Percentiles rank a stretch among this genome's conserved stretches.
Evolutionary conservation across 2,329 filamentous ascomycete genomes (phyloP).

Genomic region (Ophiostoma sp.): DNA sequence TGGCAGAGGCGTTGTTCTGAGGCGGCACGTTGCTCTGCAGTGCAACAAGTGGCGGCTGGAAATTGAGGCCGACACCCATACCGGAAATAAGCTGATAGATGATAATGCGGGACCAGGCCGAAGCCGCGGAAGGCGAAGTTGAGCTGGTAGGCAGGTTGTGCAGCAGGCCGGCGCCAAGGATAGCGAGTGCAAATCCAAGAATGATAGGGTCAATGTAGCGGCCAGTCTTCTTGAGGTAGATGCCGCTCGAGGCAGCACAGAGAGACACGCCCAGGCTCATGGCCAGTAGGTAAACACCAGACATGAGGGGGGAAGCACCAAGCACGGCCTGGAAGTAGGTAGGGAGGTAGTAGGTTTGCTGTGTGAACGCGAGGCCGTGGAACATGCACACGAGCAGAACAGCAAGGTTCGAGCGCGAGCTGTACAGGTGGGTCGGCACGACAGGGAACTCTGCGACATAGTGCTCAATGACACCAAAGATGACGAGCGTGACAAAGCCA

Average conservation of each 20-base stretch:
- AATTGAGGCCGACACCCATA: conserved; percentile 53
- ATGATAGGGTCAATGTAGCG: conserved; percentile 49
- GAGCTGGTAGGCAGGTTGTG: conserved; percentile 43
- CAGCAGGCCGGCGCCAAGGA: conserved; percentile 51
- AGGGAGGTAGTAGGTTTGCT: conserved; percentile 64
- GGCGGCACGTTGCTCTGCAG: conserved; percentile 55
- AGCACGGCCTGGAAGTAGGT: conserved; percentile 68
- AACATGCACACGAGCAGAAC: conserved; percentile 45
- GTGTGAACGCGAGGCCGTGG: conserved; percentile 57
- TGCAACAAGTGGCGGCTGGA: conserved; percentile 55
- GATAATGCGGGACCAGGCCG: conserved; percentile 38
- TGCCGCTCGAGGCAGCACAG: conserved; percentile 37
- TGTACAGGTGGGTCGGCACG: conserved; percentile 62
- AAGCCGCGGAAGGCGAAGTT: conserved; percentile 37
- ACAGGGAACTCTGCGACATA: conserved; percentile 60
- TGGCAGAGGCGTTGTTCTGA: conserved; percentile 55
- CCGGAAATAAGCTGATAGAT: conserved; percentile 53
- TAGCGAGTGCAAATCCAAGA: conserved; percentile 46
- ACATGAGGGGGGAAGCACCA: conserved; percentile 55
- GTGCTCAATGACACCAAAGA: conserved; percentile 59
- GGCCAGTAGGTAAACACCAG: conserved; percentile 41
- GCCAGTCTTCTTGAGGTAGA: conserved; percentile 32
- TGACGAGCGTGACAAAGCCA: conserved; percentile 43
- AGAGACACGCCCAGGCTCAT: conserved; percentile 37
- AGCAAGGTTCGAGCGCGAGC: conserved; percentile 50